Percentiles rank a stretch among this genome's conserved stretches.
These are phyloP conservation scores for Podospora pseudocomata DNA, from an alignment of 495 filamentous ascomycete genomes.

Conservation along the genomic window DNA sequence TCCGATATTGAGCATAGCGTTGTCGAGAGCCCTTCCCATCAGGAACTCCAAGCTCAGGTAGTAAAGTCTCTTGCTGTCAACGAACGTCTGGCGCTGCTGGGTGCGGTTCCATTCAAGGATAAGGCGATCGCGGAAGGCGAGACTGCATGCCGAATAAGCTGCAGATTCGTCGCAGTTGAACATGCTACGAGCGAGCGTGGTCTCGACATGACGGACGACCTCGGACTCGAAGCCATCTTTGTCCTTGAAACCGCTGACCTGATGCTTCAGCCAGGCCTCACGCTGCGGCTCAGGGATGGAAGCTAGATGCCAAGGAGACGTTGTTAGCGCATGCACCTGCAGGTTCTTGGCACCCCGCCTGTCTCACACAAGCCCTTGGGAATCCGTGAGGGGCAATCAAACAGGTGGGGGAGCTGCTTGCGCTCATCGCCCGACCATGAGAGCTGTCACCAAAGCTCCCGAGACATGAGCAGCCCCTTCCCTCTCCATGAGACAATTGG, in stretches of 20 bases:
- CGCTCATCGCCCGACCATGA: not conserved
- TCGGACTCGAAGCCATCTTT: slow-evolving; percentile 69
- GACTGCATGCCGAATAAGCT: slow-evolving; percentile 82
- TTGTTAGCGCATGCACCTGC: slow-evolving; percentile 20
- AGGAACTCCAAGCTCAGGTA: slow-evolving; percentile 96
- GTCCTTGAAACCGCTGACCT: slow-evolving; percentile 63
- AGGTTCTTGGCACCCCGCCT: slow-evolving; percentile 13
- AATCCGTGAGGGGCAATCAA: slow-evolving; percentile 4
- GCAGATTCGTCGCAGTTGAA: slow-evolving; percentile 98
- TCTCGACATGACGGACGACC: slow-evolving; percentile 91
- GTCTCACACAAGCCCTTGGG: not conserved
- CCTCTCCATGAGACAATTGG: not conserved
- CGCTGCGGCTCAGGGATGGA: slow-evolving; percentile 84
- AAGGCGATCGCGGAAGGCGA: slow-evolving; percentile 89
- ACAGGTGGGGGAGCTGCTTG: slow-evolving; percentile 16
- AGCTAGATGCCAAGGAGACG: slow-evolving; percentile 31
- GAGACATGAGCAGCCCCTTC: not conserved
- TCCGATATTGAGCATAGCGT: slow-evolving; percentile 95
- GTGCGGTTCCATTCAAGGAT: slow-evolving; percentile 97
- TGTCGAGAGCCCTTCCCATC: slow-evolving; percentile 94
- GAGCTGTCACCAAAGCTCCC: not conserved
- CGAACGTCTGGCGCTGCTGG: slow-evolving; percentile 88
- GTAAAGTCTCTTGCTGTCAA: slow-evolving; percentile 89
- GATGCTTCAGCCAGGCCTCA: slow-evolving; percentile 82
- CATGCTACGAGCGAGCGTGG: slow-evolving; percentile 89